phyloP scores from a whole-genome alignment of 805 yeast genomes.

The Candida patagonica region DNA sequence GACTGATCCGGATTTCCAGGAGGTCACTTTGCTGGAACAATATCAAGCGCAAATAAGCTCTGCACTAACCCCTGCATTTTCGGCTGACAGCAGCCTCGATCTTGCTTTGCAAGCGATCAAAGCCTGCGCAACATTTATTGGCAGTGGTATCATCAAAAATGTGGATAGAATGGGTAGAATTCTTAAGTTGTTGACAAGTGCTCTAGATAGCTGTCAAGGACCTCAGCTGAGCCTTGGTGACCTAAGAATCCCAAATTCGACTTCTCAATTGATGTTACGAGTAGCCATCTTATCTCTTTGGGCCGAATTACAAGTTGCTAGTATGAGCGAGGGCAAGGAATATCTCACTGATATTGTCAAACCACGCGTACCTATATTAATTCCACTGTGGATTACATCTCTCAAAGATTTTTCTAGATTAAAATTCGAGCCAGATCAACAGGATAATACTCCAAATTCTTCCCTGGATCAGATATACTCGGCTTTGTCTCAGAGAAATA shows the following conservation, averaged over 20 bases:
- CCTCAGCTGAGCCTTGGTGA: conserved; percentile 27
- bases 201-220: conserved; percentile 50
- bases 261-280: conserved; percentile 28
- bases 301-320: conserved; percentile 31
- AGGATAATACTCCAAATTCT: conserved; percentile 17
- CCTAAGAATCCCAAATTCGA: conserved; percentile 26
- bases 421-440: conserved; percentile 41
- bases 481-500: conserved; percentile 30
- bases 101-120: conserved; percentile 70
- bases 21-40: conserved; percentile 68
- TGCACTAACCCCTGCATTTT: conserved; percentile 82
- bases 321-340: conserved; percentile 18
- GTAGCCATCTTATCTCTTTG: conserved; percentile 33
- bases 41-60: conserved; percentile 92
- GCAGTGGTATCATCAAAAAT: conserved; percentile 44
- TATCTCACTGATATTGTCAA: conserved; percentile 31
- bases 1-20: conserved; percentile 64
- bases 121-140: conserved; percentile 67
- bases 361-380: conserved; percentile 50
- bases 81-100: conserved; percentile 57
- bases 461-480: conserved; percentile 28
- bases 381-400: conserved; percentile 71
- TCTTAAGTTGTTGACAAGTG: conserved; percentile 51
- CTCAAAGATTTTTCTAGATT: conserved; percentile 65
- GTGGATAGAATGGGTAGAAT: conserved; percentile 44